Evolutionary conservation across 2,329 filamentous ascomycete species (phyloP).

Genomic region (Pestalotiopsis fici): DNA sequence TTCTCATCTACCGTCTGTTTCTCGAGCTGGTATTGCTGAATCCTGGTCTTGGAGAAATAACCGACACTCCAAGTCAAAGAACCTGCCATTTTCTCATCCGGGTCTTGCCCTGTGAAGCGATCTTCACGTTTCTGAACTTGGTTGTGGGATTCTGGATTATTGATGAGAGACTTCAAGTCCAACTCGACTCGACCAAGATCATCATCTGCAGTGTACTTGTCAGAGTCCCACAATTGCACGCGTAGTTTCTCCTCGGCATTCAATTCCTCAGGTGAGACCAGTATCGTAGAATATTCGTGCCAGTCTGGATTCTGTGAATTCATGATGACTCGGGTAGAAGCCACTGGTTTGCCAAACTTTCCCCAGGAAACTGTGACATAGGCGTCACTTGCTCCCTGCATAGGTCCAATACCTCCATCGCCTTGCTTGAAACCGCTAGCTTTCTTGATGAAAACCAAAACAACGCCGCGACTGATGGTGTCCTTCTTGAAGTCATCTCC

Average conservation of each 20-base stretch:
- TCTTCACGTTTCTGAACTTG: conserved; percentile 65
- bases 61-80: conserved; percentile 70
- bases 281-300: conserved; percentile 70
- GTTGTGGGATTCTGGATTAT: conserved; percentile 57
- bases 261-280: conserved; percentile 70
- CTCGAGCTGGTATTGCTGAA: conserved; percentile 62
- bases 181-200: conserved; percentile 74
- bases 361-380: conserved; percentile 77
- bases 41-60: conserved; percentile 68
- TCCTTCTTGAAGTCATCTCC: conserved; percentile 82
- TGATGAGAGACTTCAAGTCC: conserved; percentile 66
- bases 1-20: conserved; percentile 61
- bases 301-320: conserved; percentile 69
- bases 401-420: conserved; percentile 61
- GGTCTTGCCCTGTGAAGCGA: conserved; percentile 64
- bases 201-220: conserved; percentile 71
- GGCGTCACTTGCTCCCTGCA: conserved; percentile 66
- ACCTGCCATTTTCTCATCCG: conserved; percentile 69
- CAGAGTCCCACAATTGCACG: conserved; percentile 75
- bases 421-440: conserved; percentile 73
- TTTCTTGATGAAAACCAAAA: conserved; percentile 66
- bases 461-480: conserved; percentile 62
- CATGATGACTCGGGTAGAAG: conserved; percentile 64
- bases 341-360: conserved; percentile 73
- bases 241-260: conserved; percentile 71